Conservation (phyloP, 2,329 filamentous ascomycete species). For the Xylogone sp. region DNA sequence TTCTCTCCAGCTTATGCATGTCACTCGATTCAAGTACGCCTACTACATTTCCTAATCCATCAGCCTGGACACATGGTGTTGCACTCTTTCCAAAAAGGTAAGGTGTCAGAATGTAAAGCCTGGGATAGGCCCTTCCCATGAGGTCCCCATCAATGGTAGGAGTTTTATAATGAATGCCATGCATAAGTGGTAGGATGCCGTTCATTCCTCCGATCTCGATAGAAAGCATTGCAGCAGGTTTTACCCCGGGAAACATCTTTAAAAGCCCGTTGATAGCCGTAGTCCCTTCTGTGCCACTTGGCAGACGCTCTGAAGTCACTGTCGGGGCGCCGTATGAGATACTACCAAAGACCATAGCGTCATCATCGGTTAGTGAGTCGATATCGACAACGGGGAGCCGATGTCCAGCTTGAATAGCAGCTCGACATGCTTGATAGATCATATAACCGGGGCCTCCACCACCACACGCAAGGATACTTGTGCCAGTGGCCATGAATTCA, state of each 20-base stretch:
- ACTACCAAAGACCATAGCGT: neutral
- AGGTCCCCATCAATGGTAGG: conserved; percentile 37
- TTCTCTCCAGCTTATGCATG: conserved; percentile 25
- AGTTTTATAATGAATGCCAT: conserved; percentile 30
- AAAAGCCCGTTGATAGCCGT: conserved; percentile 33
- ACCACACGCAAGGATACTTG: neutral
- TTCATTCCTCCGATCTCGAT: conserved; percentile 39
- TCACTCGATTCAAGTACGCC: neutral
- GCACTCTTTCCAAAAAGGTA: conserved; percentile 35
- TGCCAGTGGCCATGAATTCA: neutral
- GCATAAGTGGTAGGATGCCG: conserved; percentile 31
- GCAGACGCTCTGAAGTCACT: conserved; percentile 35
- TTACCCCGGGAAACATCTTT: conserved; percentile 28
- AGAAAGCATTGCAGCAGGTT: conserved; percentile 30
- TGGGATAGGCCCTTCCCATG: conserved; percentile 40
- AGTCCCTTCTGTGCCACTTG: conserved; percentile 33
- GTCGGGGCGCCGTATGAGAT: conserved; percentile 32
- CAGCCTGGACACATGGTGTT: conserved; percentile 33
- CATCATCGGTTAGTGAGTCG: neutral
- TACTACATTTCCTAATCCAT: conserved; percentile 30
- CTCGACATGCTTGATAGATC: neutral
- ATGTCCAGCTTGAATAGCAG: neutral
- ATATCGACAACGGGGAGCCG: neutral
- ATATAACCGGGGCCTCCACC: neutral
- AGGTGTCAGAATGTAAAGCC: conserved; percentile 13